phyloP scores from a whole-genome alignment of 2,329 filamentous ascomycete species.

The Fusarium pseudocircinatum region DNA sequence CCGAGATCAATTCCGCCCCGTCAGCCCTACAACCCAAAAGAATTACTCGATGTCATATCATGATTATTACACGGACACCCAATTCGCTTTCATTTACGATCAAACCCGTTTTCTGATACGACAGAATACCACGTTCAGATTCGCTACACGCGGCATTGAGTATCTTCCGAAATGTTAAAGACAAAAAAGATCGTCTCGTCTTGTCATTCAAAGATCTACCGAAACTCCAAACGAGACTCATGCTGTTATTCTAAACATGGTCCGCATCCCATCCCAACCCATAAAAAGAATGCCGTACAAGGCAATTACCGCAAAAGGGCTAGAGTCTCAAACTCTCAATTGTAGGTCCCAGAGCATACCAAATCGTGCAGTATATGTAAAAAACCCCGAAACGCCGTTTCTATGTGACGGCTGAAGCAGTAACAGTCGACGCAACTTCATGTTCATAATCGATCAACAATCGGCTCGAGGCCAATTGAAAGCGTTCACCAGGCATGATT shows the following conservation, averaged over 20 bases:
- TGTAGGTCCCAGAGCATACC: neutral
- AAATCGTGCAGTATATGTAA: neutral
- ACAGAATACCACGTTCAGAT: too few species aligned
- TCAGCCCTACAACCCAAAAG: neutral
- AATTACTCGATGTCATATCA: neutral
- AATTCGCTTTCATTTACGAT: neutral
- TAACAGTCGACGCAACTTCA: neutral
- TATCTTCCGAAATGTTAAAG: rapidly evolving
- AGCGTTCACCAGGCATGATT: neutral
- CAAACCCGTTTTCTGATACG: neutral
- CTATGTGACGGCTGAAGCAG: neutral
- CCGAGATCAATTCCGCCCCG: neutral
- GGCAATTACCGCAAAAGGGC: neutral
- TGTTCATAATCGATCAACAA: neutral
- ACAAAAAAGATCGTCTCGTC: neutral
- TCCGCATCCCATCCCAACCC: neutral
- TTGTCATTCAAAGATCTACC: neutral
- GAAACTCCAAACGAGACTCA: conserved; percentile 22
- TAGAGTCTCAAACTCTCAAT: neutral
- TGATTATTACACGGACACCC: neutral
- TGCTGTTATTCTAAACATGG: conserved; percentile 8
- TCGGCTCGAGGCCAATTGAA: neutral
- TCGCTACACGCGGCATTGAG: neutral
- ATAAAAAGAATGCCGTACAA: neutral
- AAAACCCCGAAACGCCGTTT: conserved; percentile 15